Evolutionary conservation across 2,329 filamentous ascomycete genomes (phyloP), one percentile per base, ranked within the genome.

Genomic region (Colletotrichum noveboracense): DNA sequence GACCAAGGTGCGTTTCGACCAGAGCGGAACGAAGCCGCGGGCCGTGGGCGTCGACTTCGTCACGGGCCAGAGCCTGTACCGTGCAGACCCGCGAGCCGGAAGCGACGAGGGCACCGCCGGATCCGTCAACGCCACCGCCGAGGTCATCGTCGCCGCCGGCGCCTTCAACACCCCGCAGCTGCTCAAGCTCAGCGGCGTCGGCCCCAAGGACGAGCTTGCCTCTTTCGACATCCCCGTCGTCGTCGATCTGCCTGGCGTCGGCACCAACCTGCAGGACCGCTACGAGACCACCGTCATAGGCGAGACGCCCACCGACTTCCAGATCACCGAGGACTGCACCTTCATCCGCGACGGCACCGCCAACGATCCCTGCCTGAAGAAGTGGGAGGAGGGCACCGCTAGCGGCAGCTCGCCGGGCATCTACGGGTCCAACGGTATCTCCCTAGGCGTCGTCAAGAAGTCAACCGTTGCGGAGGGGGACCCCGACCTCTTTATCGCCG

Each of bases 241-340:
- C 58, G 83, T 85, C 4, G 87, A 94, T 79, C 85, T 92, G 2
- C 92, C 91, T 0, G 92, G 91, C 62, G 92, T 94, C 13, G 93
- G 92, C 32, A 87, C 86, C 52, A 93, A 93, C 81, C 71, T 83
- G 0, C 79, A 79, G 30, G 82, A 83, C 28, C 80, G 80, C 61
- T 81, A 83, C 16, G 80, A 83, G 55, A 76, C 77, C 3, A 73
- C 75, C 34, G 74, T 80, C 67, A 78, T 77, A 48, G 78, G 58
- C 64, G 75, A 77, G 60, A 77, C 72, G 10, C 79, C 68, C 68
- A 78, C 78, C 18, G 77, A 84, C 78, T 84, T 83, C 56, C 76
- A 80, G 32, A 66, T 78, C 71, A 77, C 62, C n/a, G 48, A 75
- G 12, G 79, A 79, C 60, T 84, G 83, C 61, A 82, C 80, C 34